Conservation (phyloP, 2,329 filamentous ascomycete species). For the Neocatenulostroma microsporum region DNA sequence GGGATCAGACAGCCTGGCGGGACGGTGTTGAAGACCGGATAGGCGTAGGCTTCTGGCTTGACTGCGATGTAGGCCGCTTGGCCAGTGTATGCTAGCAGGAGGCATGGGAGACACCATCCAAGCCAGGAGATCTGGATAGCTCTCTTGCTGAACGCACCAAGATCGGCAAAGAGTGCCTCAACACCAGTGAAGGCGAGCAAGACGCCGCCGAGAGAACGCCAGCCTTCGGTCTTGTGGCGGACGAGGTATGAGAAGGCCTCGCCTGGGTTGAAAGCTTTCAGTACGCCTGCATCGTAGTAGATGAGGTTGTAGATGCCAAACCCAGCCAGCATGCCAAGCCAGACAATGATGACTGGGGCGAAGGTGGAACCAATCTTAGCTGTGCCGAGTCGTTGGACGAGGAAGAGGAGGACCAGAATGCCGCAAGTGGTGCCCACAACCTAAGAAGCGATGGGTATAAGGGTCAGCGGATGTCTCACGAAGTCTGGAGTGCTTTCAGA, state of each 20-base stretch:
- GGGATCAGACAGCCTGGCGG: conserved; percentile 62
- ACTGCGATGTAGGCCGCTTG: conserved; percentile 65
- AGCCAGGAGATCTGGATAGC: conserved; percentile 71
- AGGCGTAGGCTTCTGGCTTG: conserved; percentile 54
- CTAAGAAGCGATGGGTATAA: too few relatives aligned
- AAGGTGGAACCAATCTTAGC: conserved; percentile 53
- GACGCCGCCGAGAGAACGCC: conserved; percentile 58
- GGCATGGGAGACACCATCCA: conserved; percentile 57
- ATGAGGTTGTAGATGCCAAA: conserved; percentile 55
- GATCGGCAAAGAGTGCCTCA: conserved; percentile 70
- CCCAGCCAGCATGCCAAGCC: conserved; percentile 54
- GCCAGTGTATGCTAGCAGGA: conserved; percentile 59
- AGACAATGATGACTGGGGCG: conserved; percentile 60
- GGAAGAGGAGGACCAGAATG: conserved; percentile 57
- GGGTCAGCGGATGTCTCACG: too few relatives aligned
- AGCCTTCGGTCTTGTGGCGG: conserved; percentile 52
- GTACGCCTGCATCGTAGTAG: conserved; percentile 41
- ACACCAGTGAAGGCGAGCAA: conserved; percentile 68
- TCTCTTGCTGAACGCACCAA: conserved; percentile 58
- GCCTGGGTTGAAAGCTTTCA: conserved; percentile 48
- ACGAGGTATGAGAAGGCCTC: conserved; percentile 56
- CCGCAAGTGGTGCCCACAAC: conserved; percentile 58
- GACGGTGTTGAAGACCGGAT: conserved; percentile 66
- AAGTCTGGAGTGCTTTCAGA: too few relatives aligned
- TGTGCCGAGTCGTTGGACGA: conserved; percentile 58